Evolutionary conservation across 2,329 filamentous ascomycete species (phyloP).

Genomic region (Tolypocladium tropicale): DNA sequence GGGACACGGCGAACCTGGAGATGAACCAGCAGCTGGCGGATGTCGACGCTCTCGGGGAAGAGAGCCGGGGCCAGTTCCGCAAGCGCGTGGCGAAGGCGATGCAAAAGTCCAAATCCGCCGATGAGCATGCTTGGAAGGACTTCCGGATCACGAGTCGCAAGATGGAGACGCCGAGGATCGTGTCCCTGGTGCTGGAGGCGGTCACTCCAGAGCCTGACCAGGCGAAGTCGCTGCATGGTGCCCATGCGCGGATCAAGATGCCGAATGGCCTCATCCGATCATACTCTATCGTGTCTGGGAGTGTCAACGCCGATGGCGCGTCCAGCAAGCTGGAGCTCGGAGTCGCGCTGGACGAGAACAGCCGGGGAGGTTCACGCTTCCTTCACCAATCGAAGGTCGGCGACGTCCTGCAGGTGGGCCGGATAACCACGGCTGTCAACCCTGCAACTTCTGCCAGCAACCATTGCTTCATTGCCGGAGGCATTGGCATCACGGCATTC

Average conservation of each 20-base stretch:
- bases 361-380: conserved; percentile 51
- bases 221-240: conserved; percentile 29
- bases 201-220: conserved; percentile 21
- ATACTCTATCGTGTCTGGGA: conserved; percentile 45
- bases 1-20: conserved; percentile 36
- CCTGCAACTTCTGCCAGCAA: conserved; percentile 36
- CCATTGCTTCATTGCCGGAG: conserved; percentile 54
- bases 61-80: conserved; percentile 37
- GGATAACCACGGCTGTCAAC: conserved; percentile 38
- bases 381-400: conserved; percentile 41
- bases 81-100: conserved; percentile 38
- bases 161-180: conserved; percentile 37
- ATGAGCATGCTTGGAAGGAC: conserved; percentile 29
- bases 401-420: conserved; percentile 38
- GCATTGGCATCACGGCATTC: conserved; percentile 58
- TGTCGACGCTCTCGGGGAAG: conserved; percentile 39
- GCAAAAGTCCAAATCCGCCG: conserved; percentile 14
- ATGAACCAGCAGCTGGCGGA: conserved; percentile 42
- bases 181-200: conserved; percentile 42
- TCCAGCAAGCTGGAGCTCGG: conserved; percentile 47
- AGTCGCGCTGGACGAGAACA: conserved; percentile 41
- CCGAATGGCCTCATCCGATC: conserved; percentile 44
- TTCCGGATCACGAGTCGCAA: conserved; percentile 40
- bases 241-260: conserved; percentile 47
- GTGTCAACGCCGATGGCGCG: conserved; percentile 3